Base-by-base conservation (phyloP, 2,329 filamentous ascomycete genomes). In the Xylariaceae sp. region DNA sequence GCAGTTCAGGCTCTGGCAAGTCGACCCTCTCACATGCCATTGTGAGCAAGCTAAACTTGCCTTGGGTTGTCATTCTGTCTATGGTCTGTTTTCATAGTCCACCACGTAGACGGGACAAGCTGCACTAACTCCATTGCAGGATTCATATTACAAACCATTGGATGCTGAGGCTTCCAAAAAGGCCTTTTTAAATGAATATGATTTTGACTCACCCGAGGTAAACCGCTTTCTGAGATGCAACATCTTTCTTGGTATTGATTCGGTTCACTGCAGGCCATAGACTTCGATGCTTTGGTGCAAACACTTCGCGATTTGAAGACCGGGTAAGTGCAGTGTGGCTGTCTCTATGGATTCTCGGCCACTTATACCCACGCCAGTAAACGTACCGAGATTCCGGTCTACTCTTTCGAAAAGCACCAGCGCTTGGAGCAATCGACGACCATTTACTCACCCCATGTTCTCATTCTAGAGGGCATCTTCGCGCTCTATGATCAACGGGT, bases 51-150 rank as follows among this genome's bases (percentile, higher is more conserved):
- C 73, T 98, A 58, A 95, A 93, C 68, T 72, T 98, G 53, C 93
- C 93, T 45, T 98, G 93, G 92, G 93, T 98, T 50, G 91, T 96
- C 40, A 96, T 98, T 67, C 70, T 98, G 58, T 95, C 91, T 34
- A 97, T 98, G 85, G 89, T 92, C 76, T 62, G 72, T 62, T 47
- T 45, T 42, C 38, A 47, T 42, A 49, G 49, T 50, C 39, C 38
- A 50, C 48, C 37, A 45, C 42, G 34, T 44, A n/a, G 42, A 27
- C 11, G 22, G 35, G 17, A 29, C 29, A 47, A 27, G 16, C n/a
- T 37, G 6, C 36, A 36, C 59, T 63, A 22, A 58, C 54, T 42
- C 32, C 44, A 40, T 42, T 35, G 3, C 54, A 95, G 89, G 93
- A 98, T 68, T 96, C 92, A 11, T 98, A 95, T 68, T 98, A 98